Conservation (phyloP, 106 monocot species). For the Dioscorea dumetorum region DNA sequence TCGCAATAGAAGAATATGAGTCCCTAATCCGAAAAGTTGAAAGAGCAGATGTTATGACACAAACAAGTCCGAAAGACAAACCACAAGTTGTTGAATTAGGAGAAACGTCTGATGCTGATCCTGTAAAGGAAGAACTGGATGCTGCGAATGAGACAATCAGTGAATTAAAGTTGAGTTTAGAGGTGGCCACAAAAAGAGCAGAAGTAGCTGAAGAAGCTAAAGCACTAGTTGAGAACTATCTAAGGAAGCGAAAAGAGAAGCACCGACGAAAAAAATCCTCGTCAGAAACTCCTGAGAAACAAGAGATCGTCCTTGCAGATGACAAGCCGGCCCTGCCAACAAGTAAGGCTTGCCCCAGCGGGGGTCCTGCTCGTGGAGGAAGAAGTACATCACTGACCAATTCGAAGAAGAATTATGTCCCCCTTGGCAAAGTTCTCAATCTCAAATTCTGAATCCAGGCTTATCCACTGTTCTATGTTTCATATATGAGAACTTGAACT, state of each 20-base stretch:
- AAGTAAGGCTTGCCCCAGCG: background rate
- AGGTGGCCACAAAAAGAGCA: slow-evolving; percentile 20
- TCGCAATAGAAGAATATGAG: slow-evolving; percentile 19
- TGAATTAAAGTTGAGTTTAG: slow-evolving; percentile 10
- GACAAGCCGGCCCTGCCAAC: background rate
- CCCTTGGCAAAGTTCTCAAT: slow-evolving; percentile 17
- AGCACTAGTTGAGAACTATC: slow-evolving; percentile 17
- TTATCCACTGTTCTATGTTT: too few relatives aligned
- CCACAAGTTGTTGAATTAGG: background rate
- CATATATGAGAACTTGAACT: too few relatives aligned
- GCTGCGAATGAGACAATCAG: slow-evolving; percentile 13
- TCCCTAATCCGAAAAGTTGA: slow-evolving; percentile 7
- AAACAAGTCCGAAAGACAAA: background rate
- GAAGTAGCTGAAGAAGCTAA: slow-evolving; percentile 33
- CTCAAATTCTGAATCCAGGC: too few relatives aligned
- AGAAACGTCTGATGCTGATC: background rate
- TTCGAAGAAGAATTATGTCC: slow-evolving; percentile 11
- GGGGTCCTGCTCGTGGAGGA: background rate
- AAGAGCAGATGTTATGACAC: background rate
- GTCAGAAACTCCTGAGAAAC: slow-evolving; percentile 1
- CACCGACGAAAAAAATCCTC: slow-evolving; percentile 8
- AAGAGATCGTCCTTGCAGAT: background rate
- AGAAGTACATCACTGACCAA: slow-evolving; percentile 7
- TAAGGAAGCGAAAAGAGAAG: slow-evolving; percentile 19
- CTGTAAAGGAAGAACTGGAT: slow-evolving; percentile 17